Conservation (phyloP, 129 eudicot species). For the Apium graveolens region DNA sequence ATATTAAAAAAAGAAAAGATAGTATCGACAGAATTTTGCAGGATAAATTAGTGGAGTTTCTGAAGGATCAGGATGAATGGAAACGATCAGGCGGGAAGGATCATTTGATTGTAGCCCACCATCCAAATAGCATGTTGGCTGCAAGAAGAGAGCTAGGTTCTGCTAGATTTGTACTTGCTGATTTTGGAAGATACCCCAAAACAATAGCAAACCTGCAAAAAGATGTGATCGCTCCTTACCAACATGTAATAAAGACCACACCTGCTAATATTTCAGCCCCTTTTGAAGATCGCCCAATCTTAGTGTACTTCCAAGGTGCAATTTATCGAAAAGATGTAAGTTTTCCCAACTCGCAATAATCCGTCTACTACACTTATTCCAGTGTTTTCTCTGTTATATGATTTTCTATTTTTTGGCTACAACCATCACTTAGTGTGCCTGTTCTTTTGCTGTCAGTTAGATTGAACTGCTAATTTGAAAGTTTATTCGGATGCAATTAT, state of each 20-base stretch:
- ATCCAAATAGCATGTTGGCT: slow-evolving; percentile 80
- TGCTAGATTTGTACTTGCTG: slow-evolving; percentile 86
- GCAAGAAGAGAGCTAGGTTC: slow-evolving; percentile 74
- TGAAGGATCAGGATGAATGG: slow-evolving; percentile 68
- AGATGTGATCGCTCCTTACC: slow-evolving; percentile 94
- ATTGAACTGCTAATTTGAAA: not conserved
- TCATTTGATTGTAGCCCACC: slow-evolving; percentile 84
- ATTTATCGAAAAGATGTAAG: slow-evolving; percentile 93
- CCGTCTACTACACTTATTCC: slow-evolving; percentile 1
- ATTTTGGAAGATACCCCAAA: slow-evolving; percentile 69
- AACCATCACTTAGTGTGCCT: not conserved
- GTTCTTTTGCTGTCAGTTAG: not conserved
- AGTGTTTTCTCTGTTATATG: not conserved
- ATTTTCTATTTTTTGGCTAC: not conserved
- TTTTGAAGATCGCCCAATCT: slow-evolving; percentile 52
- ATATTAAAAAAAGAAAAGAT: slow-evolving; percentile 24
- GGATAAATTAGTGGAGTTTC: slow-evolving; percentile 56
- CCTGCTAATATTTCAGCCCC: slow-evolving; percentile 47
- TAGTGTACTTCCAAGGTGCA: slow-evolving; percentile 92
- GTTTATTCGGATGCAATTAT: not conserved
- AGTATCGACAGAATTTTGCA: slow-evolving; percentile 58
- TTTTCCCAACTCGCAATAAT: slow-evolving; percentile 9
- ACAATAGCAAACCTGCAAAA: slow-evolving; percentile 66
- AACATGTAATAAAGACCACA: slow-evolving; percentile 65
- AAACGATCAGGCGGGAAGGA: slow-evolving; percentile 61